Evolutionary conservation across 2,329 filamentous ascomycete genomes (phyloP), one percentile per base, ranked within the genome.

Genomic region (Venturia oleaginea): DNA sequence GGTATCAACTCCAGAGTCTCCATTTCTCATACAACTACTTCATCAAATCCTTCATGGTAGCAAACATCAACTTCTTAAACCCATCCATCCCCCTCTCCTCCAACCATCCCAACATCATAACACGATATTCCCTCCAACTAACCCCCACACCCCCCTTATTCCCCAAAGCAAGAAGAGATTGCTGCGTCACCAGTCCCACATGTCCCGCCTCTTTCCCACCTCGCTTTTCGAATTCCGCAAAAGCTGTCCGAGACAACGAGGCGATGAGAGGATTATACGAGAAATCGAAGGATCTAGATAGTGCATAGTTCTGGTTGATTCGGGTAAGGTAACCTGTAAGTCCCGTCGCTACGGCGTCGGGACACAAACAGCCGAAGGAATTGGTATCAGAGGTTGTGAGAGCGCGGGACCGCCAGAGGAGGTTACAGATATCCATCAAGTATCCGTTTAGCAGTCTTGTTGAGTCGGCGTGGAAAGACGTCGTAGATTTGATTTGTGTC

Each of bases 341-440:
- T 7, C 71, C 69, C 15, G 83, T 76, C 1, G 86, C 77, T 0
- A 76, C n/a, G 1, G 69, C 66, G 2, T 71, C 67, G 1, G 79
- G 75, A 61, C 84, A 76, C 10, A 83, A 73, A 68, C 84, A 83
- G 4, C 82, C 84, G 19, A 80, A 70, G 3, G 83, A 79, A 69
- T 86, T 85, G n/a, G 81, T 76, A 68, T 93, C 89, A 1, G 79
- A 78, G 15, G 77, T 77, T 65, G 84, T 84, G 66, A 95, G 87
- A 0, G 88, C 91, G 15, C 87, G 84, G 27, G 84, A 84, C 10
- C 90, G 84, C 91, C 91, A 95, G 59, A 94, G 74, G 61, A 89
- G 85, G 72, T 95, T 95, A 78, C 90, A 92, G 38, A 92, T 83
- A 72, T 96, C 91, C 85, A 94, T 92, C 38, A 95, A 82, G 72